A percentile compares a stretch with the other conserved stretches of the same genome.
Evolutionary conservation across 192 early-diverging fungal species (phyloP).

Genomic region (Spinellus fusiger): DNA sequence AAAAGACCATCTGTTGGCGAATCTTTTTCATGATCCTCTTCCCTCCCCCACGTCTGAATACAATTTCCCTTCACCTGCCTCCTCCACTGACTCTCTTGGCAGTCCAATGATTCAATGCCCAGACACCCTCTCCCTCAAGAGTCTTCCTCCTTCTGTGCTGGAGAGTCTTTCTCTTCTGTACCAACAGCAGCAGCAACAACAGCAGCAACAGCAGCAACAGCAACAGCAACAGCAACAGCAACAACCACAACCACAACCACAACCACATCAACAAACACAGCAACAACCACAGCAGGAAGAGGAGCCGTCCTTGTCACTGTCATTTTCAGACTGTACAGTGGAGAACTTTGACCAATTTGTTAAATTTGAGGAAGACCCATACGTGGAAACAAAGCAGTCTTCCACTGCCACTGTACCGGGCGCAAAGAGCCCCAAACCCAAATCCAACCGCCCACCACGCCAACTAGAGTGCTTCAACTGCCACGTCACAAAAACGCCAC

Average conservation of each 20-base stretch:
- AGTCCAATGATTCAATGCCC: background rate
- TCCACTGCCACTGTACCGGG: no score
- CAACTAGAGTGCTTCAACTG: conserved; percentile 59
- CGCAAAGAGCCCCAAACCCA: conserved; percentile 6
- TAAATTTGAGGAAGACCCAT: conserved; percentile 16
- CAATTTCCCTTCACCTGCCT: conserved; percentile 13
- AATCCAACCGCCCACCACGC: conserved; percentile 28
- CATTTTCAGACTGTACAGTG: background rate
- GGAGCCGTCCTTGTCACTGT: background rate
- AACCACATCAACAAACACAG: background rate
- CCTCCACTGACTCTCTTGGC: conserved; percentile 9
- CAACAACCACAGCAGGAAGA: background rate
- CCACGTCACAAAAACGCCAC: conserved; percentile 79
- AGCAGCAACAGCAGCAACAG: background rate
- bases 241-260: background rate
- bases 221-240: conserved; percentile 2
- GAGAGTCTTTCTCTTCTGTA: background rate
- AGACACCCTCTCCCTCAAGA: background rate
- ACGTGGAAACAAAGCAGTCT: no score
- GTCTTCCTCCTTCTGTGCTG: background rate
- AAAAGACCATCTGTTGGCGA: conserved; percentile 12
- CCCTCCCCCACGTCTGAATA: background rate
- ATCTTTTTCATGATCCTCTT: conserved; percentile 6
- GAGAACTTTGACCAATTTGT: conserved; percentile 15
- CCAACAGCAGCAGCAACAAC: background rate